Conservation (phyloP, 768 basidiomycete genomes). For the Hypholoma sublateritium region DNA sequence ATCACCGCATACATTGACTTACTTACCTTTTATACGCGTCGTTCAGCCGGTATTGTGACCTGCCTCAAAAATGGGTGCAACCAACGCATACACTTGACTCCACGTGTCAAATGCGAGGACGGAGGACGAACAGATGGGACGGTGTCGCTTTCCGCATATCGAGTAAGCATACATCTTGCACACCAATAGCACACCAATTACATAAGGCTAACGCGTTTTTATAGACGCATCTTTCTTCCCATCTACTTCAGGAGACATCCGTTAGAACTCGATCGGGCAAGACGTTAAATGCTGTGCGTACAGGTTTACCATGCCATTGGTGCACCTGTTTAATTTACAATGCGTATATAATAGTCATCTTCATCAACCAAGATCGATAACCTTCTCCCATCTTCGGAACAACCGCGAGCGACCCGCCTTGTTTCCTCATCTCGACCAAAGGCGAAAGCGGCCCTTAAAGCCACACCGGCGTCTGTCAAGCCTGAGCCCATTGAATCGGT, state of each 20-base stretch:
- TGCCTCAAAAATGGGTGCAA: slow-evolving; percentile 52
- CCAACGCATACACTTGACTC: slow-evolving; percentile 30
- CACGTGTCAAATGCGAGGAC: slow-evolving; percentile 29
- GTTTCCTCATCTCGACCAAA: not conserved
- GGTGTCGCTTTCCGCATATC: slow-evolving; percentile 46
- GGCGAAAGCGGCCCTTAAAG: not conserved
- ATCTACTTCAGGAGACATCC: slow-evolving; percentile 1
- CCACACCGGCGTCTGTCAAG: slow-evolving; percentile 21
- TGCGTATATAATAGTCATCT: not conserved
- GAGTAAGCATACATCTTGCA: slow-evolving; percentile 30
- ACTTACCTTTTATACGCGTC: not conserved
- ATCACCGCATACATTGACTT: slow-evolving; percentile 3
- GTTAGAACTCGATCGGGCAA: not conserved
- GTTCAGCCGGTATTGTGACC: slow-evolving; percentile 38
- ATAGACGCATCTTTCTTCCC: slow-evolving; percentile 16
- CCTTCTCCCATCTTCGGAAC: not conserved
- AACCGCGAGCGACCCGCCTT: not conserved
- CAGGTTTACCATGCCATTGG: not conserved
- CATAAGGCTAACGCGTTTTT: not conserved
- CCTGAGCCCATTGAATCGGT: slow-evolving; percentile 27
- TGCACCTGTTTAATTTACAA: not conserved
- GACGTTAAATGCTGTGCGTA: not conserved
- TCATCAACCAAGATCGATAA: not conserved
- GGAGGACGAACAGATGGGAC: slow-evolving; percentile 44
- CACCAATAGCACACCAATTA: not conserved